Evolutionary conservation across 257 asterid genomes (phyloP).

Genomic region (Forsythia viridissima): DNA sequence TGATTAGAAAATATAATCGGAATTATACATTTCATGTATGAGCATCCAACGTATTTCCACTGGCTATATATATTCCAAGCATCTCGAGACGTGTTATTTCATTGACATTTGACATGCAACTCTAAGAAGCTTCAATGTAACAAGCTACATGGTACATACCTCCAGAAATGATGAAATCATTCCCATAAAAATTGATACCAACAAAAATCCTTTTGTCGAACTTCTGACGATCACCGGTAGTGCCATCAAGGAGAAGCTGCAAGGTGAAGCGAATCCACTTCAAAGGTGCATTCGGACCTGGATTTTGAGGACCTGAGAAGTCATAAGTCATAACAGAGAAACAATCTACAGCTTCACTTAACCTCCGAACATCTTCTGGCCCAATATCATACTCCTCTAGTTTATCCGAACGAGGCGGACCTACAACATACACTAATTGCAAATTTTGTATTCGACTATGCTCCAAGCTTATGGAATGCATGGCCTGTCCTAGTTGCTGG

Average conservation of each 20-base stretch:
- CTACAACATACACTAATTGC: slow-evolving; percentile 79
- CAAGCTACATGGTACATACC: slow-evolving; percentile 43
- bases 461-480: slow-evolving; percentile 57
- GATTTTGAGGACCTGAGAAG: slow-evolving; percentile 91
- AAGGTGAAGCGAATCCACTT: slow-evolving; percentile 76
- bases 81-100: too few relatives aligned
- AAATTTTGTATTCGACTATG: slow-evolving; percentile 39
- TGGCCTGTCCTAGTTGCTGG: slow-evolving; percentile 81
- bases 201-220: slow-evolving; percentile 62
- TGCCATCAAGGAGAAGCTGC: slow-evolving; percentile 56
- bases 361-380: slow-evolving; percentile 66
- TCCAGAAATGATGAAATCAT: slow-evolving; percentile 75
- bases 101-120: too few relatives aligned
- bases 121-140: neutral
- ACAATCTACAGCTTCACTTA: slow-evolving; percentile 72
- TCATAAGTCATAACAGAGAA: slow-evolving; percentile 97
- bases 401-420: slow-evolving; percentile 75
- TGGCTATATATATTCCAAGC: too few relatives aligned
- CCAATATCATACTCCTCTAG: slow-evolving; percentile 79
- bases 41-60: too few relatives aligned
- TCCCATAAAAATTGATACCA: slow-evolving; percentile 90
- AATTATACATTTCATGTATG: too few relatives aligned
- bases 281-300: slow-evolving; percentile 97
- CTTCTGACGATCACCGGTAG: slow-evolving; percentile 25
- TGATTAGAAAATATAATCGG: too few relatives aligned